Percentiles rank a stretch among this genome's conserved stretches.
Conservation (phyloP, 768 basidiomycete genomes). For the Collybiopsis luxurians region DNA sequence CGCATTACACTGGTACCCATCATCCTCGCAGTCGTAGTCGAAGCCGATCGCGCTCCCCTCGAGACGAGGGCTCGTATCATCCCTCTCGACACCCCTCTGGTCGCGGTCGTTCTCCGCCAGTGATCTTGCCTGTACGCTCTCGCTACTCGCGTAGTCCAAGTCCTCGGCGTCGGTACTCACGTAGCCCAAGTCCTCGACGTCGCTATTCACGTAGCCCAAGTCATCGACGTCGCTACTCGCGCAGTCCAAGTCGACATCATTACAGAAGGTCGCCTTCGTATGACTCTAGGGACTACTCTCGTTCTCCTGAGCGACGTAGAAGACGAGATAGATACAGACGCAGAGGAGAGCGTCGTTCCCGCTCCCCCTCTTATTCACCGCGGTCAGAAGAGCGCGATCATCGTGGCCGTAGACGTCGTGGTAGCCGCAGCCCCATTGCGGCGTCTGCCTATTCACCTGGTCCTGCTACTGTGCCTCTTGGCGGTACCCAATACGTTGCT, state of each 20-base stretch:
- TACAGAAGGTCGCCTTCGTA: background rate
- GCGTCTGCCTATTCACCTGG: conserved; percentile 10
- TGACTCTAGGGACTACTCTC: background rate
- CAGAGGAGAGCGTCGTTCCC: conserved; percentile 10
- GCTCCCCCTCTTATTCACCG: conserved; percentile 20
- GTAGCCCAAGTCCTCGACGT: conserved; percentile 11
- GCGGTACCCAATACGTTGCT: conserved; percentile 3
- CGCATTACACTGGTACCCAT: background rate
- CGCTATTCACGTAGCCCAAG: conserved; percentile 5
- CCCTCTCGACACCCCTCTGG: conserved; percentile 4
- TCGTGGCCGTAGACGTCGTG: conserved; percentile 7
- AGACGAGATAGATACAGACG: background rate
- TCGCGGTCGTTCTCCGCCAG: conserved; percentile 5
- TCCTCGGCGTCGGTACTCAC: too few species aligned
- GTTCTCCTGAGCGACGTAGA: background rate
- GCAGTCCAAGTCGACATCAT: conserved; percentile 6
- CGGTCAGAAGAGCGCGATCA: conserved; percentile 21
- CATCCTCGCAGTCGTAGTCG: conserved; percentile 1
- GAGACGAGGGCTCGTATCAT: too few species aligned
- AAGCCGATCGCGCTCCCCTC: conserved; percentile 3
- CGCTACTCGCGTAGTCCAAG: background rate
- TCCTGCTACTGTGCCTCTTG: conserved; percentile 7
- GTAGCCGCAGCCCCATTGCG: conserved; percentile 13
- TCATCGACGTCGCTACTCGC: background rate
- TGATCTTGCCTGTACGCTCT: conserved; percentile 6